Evolutionary conservation across 2,329 filamentous ascomycete genomes (phyloP).

Genomic region (Colletotrichum trifolii): DNA sequence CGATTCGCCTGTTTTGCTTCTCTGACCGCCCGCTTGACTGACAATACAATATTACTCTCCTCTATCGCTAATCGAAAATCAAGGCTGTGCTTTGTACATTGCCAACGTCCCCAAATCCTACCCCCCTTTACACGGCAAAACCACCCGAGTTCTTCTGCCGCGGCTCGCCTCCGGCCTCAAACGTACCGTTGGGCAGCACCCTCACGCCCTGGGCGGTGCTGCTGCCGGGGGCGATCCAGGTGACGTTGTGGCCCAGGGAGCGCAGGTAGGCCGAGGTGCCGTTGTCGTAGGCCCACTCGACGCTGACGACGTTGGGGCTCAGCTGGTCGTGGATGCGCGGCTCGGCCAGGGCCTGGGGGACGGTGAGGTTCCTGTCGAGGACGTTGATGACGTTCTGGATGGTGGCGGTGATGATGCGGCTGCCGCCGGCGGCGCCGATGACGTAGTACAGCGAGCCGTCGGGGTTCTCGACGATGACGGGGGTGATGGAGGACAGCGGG

Average conservation of each 20-base stretch:
- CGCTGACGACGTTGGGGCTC: conserved; percentile 72
- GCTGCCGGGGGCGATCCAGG: conserved; percentile 72
- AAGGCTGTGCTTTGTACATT: no score
- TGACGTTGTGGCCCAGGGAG: conserved; percentile 77
- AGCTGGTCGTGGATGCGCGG: conserved; percentile 88
- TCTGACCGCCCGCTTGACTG: no score
- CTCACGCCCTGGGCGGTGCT: conserved; percentile 81
- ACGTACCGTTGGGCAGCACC: conserved; percentile 70
- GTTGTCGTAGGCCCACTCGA: conserved; percentile 81
- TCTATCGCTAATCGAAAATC: no score
- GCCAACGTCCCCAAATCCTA: no score
- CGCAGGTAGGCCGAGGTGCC: conserved; percentile 73
- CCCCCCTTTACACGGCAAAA: conserved; percentile 54
- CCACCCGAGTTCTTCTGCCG: conserved; percentile 81
- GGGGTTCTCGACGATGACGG: conserved; percentile 78
- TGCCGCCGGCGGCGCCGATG: conserved; percentile 84
- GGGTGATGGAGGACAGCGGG: conserved; percentile 81
- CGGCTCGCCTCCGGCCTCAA: conserved; percentile 87
- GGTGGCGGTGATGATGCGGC: conserved; percentile 84
- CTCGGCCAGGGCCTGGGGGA: conserved; percentile 70
- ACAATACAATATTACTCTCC: no score
- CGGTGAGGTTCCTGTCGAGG: conserved; percentile 73
- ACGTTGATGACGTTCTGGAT: conserved; percentile 82
- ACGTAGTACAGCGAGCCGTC: conserved; percentile 77
- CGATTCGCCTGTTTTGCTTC: no score